phyloP scores from a whole-genome alignment of 805 yeast species.

The Kregervanrija pseudodelftensis region DNA sequence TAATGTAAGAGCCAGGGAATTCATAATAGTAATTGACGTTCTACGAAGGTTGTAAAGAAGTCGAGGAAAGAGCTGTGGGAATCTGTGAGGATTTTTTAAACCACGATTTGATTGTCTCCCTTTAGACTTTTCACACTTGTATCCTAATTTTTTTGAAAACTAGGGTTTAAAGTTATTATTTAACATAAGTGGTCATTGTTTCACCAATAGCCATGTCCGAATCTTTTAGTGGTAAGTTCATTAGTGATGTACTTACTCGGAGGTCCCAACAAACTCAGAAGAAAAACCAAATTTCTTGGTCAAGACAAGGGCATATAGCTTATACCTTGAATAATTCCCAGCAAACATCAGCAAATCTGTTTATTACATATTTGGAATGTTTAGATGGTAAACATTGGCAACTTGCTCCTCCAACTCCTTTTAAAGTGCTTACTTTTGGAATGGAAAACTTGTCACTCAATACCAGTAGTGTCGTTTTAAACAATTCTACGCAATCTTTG shows the following conservation, averaged over 20 bases:
- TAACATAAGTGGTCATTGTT: too few species aligned
- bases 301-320: slow-evolving; percentile 78
- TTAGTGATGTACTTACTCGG: too few species aligned
- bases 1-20: slow-evolving; percentile 12
- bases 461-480: slow-evolving; percentile 6
- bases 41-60: too few species aligned
- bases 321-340: slow-evolving; percentile 28
- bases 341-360: slow-evolving; percentile 28
- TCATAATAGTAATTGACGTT: not conserved
- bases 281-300: slow-evolving; percentile 51
- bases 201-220: too few species aligned
- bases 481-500: not conserved
- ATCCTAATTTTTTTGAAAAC: not conserved
- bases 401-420: slow-evolving; percentile 49
- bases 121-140: not conserved
- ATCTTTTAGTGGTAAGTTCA: too few species aligned
- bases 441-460: slow-evolving; percentile 6
- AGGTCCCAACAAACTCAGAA: not conserved
- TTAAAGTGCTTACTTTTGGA: slow-evolving; percentile 14
- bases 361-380: slow-evolving; percentile 64
- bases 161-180: not conserved
- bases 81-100: not conserved
- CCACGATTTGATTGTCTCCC: not conserved
- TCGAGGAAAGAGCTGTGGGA: not conserved
- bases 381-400: slow-evolving; percentile 76